Base-by-base conservation (phyloP, 352 stramenopile species). In the Paralagenidium karlingii region DNA sequence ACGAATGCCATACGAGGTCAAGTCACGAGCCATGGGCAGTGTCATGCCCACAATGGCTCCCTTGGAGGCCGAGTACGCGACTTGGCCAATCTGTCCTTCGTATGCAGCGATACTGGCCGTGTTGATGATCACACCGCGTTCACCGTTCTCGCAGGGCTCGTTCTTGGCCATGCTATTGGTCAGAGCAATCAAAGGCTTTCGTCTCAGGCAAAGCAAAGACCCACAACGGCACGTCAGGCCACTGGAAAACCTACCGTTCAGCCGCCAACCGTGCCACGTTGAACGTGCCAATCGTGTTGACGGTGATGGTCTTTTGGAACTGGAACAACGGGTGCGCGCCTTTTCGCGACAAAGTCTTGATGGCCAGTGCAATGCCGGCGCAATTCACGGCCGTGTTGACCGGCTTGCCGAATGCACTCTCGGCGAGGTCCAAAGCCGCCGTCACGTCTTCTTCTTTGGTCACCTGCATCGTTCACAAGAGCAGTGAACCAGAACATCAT, bases 211-310 rank as follows among this genome's bases (percentile, higher is more conserved):
- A n/a, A n/a, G n/a, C n/a, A n/a, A n/a, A n/a, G n/a, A n/a, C n/a
- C n/a, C n/a, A n/a, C n/a, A n/a, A n/a, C n/a, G 30, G 7, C 7
- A 22, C 16, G 16, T 36, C 7, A 8, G 22, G 30, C 30, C 16
- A 36, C 22, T 36, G 7, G 30, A 36, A 22, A 39, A 33, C 64
- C 28, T 59, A 94, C 82, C 87, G 68, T 58, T 97, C 85, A 8
- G 95, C 93, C 2, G 94, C 80, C 20, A 99, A 75, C 27, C 95
- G 83, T 15, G 83, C 70, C 27, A 99, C 70, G 62, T 99, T 99
- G 73, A 99, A 99, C 26, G 91, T 97, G 28, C 96, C 95, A 27
- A 96, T 67, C 2, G 90, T 83, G 65, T 99, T 99, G 16, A 99
- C 75, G 19, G 89, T 82, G 21, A 99, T 59, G n/a, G 94, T 94